Conservation (phyloP, 257 asterid species). For the Lavandula angustifolia region DNA sequence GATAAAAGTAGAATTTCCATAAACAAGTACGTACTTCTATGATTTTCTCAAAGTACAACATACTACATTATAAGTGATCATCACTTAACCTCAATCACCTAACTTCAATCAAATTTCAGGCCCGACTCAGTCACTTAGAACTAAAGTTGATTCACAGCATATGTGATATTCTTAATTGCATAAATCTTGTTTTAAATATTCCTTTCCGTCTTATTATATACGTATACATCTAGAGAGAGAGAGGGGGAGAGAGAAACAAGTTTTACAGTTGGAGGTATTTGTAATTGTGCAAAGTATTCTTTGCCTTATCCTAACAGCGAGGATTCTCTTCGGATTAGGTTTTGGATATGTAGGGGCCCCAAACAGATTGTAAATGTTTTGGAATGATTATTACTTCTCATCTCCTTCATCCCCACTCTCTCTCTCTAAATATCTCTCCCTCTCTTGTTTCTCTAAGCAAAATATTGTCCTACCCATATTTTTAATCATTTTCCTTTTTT, state of each 20-base stretch:
- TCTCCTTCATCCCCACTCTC: background rate
- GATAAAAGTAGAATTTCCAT: too few species aligned
- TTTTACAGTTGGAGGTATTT: background rate
- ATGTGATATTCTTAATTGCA: background rate
- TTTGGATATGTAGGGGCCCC: conserved; percentile 32
- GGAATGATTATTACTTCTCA: conserved; percentile 29
- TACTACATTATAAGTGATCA: too few species aligned
- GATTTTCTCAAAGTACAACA: too few species aligned
- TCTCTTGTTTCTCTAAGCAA: too few species aligned
- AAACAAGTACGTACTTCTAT: too few species aligned
- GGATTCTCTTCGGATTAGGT: conserved; percentile 39
- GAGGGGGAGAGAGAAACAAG: background rate
- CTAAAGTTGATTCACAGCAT: conserved; percentile 1
- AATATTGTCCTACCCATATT: too few species aligned
- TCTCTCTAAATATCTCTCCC: too few species aligned
- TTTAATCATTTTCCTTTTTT: too few species aligned
- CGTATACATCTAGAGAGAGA: background rate
- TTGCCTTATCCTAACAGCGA: conserved; percentile 28
- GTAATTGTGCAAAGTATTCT: background rate
- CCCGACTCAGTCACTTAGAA: background rate
- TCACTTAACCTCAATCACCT: too few species aligned
- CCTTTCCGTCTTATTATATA: background rate
- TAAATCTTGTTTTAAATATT: background rate
- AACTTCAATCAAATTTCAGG: too few species aligned
- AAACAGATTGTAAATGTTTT: conserved; percentile 26